Evolutionary conservation across 768 basidiomycete genomes (phyloP).

Genomic region (Auricularia heimuer): DNA sequence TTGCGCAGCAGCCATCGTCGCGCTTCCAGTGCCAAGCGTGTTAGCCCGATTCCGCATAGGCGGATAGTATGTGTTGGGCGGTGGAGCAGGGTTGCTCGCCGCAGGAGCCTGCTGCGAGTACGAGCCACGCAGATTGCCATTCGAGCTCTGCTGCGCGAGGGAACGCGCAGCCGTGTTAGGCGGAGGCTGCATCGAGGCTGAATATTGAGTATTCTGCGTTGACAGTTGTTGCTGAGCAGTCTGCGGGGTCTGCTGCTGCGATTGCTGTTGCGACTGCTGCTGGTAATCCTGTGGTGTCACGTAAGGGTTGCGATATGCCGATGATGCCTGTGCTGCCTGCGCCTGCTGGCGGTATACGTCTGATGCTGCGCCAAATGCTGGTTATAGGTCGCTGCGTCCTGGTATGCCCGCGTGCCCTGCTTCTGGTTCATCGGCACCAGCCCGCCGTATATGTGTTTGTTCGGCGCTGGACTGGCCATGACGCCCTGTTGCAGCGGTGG

Average conservation of each 20-base stretch:
- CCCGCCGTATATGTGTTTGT: conserved; percentile 85
- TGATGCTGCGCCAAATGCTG: conserved; percentile 94
- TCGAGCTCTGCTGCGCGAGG: conserved; percentile 6
- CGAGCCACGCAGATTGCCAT: conserved; percentile 6
- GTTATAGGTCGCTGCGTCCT: conserved; percentile 89
- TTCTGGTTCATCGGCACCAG: conserved; percentile 74
- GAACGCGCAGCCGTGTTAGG: background rate
- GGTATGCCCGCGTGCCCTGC: conserved; percentile 76
- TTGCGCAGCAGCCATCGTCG: background rate
- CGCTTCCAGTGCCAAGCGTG: conserved; percentile 42
- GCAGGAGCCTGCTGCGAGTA: conserved; percentile 14
- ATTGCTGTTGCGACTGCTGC: conserved; percentile 10
- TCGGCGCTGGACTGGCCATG: conserved; percentile 21
- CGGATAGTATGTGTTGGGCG: conserved; percentile 62
- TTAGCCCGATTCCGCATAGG: conserved; percentile 62
- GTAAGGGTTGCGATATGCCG: conserved; percentile 71
- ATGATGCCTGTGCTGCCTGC: conserved; percentile 60
- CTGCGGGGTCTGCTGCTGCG: conserved; percentile 11
- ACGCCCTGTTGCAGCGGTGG: conserved; percentile 31
- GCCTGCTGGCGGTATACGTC: conserved; percentile 84
- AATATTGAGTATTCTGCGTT: background rate
- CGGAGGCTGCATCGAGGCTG: background rate
- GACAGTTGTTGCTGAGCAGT: background rate
- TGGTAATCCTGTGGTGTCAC: conserved; percentile 41
- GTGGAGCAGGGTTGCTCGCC: conserved; percentile 36